Conservation (phyloP, 306 rosid genomes). For the Mucuna pruriens region DNA sequence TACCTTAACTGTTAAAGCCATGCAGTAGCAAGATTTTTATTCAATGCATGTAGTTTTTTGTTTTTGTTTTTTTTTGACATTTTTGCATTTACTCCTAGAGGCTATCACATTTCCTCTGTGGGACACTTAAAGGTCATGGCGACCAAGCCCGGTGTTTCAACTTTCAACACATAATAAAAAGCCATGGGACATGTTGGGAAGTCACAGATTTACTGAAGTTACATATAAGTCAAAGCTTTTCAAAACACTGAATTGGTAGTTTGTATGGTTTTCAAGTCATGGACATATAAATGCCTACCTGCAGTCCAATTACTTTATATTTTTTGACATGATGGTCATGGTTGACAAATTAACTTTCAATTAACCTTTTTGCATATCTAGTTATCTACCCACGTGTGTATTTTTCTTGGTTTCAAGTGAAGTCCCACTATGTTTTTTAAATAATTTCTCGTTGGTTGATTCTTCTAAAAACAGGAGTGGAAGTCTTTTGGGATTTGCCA, state of each 20-base stretch:
- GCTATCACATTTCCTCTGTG: neutral
- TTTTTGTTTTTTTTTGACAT: neutral
- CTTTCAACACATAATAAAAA: constrained; percentile 15
- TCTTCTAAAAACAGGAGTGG: constrained; percentile 62
- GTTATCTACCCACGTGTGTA: neutral
- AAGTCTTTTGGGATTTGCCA: constrained; percentile 82
- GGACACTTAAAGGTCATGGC: neutral
- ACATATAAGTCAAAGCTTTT: constrained; percentile 14
- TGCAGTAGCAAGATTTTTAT: constrained; percentile 20
- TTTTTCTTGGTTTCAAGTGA: constrained; percentile 23
- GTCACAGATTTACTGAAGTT: neutral
- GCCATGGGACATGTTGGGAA: constrained; percentile 15
- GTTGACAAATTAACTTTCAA: constrained; percentile 26
- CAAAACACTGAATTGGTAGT: neutral
- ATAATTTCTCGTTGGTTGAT: constrained; percentile 31
- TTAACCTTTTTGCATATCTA: neutral
- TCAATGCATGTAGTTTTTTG: neutral
- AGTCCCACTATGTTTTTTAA: neutral
- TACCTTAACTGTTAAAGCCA: neutral
- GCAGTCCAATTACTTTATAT: constrained; percentile 1
- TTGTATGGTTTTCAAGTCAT: constrained; percentile 10
- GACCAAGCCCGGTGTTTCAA: constrained; percentile 4
- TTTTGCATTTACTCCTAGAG: constrained; percentile 2
- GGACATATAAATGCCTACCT: constrained; percentile 17
- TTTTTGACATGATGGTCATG: constrained; percentile 10